Evolutionary conservation across 108 stramenopile species (phyloP), one percentile per base, ranked within the genome.

Genomic region (Nitzschia sp.): DNA sequence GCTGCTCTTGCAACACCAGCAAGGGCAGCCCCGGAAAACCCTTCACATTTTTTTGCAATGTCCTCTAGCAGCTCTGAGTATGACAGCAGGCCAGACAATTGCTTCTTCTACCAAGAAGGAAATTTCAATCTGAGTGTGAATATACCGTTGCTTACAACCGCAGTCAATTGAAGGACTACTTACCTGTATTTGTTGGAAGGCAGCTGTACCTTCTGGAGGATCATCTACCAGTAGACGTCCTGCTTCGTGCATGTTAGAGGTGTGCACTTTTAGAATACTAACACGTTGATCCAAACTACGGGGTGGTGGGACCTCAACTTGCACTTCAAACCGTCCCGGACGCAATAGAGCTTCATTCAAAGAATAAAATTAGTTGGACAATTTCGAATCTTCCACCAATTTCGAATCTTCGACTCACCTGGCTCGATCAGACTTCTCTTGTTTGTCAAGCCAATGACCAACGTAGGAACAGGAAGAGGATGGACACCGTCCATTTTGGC

Each of bases 401-500:
- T n/a, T n/a, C n/a, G n/a, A n/a, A n/a, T n/a, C 19, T 29, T 3
- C n/a, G 22, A 68, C 74, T 53, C 56, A 75, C 74, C 87, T 31
- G 92, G 81, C 47, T 94, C 92, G 55, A 94, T 85, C 45, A 98
- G 81, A 33, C 90, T 90, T 32, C 86, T 83, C 45, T 95, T 85
- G 69, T 98, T 98, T 9, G 98, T 98, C 75, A 96, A 66, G 25
- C 94, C 98, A 64, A 97, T 88, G 17, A 96, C 83, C 6, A 98
- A 81, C 17, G 95, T 96, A 0, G 93, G 93, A 22, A 96, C 93
- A 19, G 79, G 72, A 19, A 93, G 58, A 0, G 88, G 85, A 58
- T 93, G 89, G 61, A 90, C 88, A 28, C 97, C 97, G 63, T 97
- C 97, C 92, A 98, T 96, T 50, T 93, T 96, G 28, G 95, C 92